A percentile compares a stretch with the other conserved stretches of the same genome.
These are phyloP conservation scores for Irpex rosettiformis DNA, from an alignment of 1,284 basidiomycete species.

Conservation along the genomic window DNA sequence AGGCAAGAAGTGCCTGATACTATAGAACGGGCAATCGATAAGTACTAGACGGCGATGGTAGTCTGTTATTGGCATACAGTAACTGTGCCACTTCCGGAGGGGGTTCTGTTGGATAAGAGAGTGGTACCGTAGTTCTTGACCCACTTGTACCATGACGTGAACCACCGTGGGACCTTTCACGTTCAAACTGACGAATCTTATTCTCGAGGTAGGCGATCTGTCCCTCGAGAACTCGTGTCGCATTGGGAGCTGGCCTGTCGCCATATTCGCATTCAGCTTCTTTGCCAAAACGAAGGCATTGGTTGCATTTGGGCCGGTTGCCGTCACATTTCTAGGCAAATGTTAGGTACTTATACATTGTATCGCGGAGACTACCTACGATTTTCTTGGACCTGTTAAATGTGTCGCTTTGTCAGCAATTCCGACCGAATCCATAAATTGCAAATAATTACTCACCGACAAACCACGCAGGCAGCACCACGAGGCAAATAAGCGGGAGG, in stretches of 20 bases:
- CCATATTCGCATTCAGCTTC: slow-evolving; percentile 15
- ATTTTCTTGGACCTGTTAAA: slow-evolving; percentile 14
- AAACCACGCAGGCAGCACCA: slow-evolving; percentile 16
- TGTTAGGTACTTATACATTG: background rate
- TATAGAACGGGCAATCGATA: slow-evolving; percentile 20
- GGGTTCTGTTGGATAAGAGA: slow-evolving; percentile 1
- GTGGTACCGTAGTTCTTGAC: background rate
- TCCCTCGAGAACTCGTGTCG: slow-evolving; percentile 14
- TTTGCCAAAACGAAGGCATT: slow-evolving; percentile 15
- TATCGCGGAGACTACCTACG: slow-evolving; percentile 1
- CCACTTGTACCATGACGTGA: background rate
- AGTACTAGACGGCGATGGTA: background rate
- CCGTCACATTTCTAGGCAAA: slow-evolving; percentile 17
- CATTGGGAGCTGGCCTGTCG: slow-evolving; percentile 12
- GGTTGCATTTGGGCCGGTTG: slow-evolving; percentile 14
- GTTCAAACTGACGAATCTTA: slow-evolving; percentile 14
- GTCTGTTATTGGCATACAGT: slow-evolving; percentile 1
- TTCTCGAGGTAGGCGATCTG: slow-evolving; percentile 14
- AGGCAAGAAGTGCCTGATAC: slow-evolving; percentile 31
- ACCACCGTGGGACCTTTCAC: background rate
- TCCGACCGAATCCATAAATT: no score
- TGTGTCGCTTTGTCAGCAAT: background rate
- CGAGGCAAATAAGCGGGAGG: slow-evolving; percentile 12
- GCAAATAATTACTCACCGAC: slow-evolving; percentile 9
- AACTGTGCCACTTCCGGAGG: slow-evolving; percentile 5